phyloP scores from a whole-genome alignment of 306 rosid species.

The Lablab purpureus region DNA sequence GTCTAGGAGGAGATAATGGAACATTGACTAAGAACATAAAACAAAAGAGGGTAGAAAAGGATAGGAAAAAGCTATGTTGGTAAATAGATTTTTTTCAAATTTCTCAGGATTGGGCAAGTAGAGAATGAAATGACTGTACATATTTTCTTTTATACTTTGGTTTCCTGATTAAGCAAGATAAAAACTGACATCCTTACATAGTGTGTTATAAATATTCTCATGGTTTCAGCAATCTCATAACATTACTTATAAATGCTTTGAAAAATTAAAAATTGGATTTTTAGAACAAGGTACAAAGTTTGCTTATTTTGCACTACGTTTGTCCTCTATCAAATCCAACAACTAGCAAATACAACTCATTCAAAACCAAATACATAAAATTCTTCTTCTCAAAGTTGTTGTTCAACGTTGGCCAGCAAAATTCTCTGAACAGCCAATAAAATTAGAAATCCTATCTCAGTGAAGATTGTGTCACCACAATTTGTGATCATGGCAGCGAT shows the following conservation, averaged over 20 bases:
- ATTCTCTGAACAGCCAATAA: conserved; percentile 26
- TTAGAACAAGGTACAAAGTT: conserved; percentile 10
- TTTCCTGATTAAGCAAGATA: not conserved
- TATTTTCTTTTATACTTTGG: not conserved
- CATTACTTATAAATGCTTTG: not conserved
- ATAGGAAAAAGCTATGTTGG: conserved; percentile 13
- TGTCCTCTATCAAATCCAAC: conserved; percentile 38
- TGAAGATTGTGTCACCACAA: conserved; percentile 30
- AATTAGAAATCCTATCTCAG: not conserved
- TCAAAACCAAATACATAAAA: conserved; percentile 4
- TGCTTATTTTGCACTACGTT: not conserved
- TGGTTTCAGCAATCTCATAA: not conserved
- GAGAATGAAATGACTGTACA: not conserved
- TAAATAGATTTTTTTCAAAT: not conserved
- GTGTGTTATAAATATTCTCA: not conserved
- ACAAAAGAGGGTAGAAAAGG: not conserved
- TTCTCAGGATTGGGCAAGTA: not conserved
- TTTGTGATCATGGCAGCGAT: not conserved
- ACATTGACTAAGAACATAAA: not conserved
- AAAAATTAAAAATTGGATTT: not conserved
- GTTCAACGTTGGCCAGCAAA: conserved; percentile 20
- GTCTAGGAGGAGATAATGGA: not conserved
- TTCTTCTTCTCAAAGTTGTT: not conserved
- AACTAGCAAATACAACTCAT: not conserved
- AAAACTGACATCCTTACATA: not conserved